Conservation (phyloP, 2,329 filamentous ascomycete genomes). For the Pseudogymnoascus sp. region DNA sequence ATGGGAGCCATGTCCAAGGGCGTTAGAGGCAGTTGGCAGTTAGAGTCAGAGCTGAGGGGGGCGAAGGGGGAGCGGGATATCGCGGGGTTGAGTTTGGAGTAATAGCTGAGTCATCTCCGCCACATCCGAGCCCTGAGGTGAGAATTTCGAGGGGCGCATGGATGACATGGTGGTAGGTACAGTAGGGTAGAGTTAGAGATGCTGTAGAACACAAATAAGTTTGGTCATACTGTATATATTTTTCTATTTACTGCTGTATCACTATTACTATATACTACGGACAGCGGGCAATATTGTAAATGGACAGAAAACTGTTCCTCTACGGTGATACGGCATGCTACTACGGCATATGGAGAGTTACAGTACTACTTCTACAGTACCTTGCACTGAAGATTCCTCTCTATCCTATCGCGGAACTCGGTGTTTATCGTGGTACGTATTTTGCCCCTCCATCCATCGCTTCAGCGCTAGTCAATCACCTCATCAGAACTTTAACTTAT, state of each 20-base stretch:
- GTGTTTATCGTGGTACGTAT: background rate
- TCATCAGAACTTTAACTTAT: conserved; percentile 4
- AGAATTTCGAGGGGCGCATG: background rate
- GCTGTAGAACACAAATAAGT: no score
- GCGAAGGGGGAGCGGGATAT: background rate
- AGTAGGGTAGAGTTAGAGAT: no score
- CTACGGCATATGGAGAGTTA: background rate
- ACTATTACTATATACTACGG: background rate
- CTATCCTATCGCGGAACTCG: conserved; percentile 3
- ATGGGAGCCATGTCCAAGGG: background rate
- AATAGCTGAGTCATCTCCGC: conserved; percentile 1
- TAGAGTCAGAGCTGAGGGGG: background rate
- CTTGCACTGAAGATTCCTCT: background rate
- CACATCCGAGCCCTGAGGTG: background rate
- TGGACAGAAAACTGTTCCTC: background rate
- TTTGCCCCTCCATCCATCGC: conserved; percentile 2
- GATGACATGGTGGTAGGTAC: background rate
- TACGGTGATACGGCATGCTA: background rate
- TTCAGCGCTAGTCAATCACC: background rate
- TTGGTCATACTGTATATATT: background rate
- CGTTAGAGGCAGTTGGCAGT: background rate
- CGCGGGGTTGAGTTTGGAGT: background rate
- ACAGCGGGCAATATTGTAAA: background rate
- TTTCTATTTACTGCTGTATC: background rate
- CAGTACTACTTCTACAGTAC: no score